Evolutionary conservation across 179 eudicot genomes (phyloP).

Genomic region (Beta corolliflora): DNA sequence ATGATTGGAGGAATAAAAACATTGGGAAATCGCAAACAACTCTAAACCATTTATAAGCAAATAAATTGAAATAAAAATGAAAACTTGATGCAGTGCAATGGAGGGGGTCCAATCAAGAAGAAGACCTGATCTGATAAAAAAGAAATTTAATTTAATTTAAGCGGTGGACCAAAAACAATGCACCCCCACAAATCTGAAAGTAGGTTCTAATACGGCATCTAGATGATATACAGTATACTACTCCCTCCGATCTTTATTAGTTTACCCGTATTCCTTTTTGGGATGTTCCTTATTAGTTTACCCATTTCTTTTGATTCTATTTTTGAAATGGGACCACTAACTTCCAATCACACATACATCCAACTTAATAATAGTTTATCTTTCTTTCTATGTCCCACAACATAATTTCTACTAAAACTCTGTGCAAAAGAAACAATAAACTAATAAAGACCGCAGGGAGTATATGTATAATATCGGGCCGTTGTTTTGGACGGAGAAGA

Average conservation of each 20-base stretch:
- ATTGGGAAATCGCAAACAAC: constrained; percentile 25
- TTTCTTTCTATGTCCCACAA: no score
- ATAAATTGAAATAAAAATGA: constrained; percentile 8
- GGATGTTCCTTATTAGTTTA: no score
- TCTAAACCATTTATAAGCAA: background rate
- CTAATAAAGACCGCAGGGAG: no score
- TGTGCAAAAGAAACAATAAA: no score
- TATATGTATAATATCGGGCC: background rate
- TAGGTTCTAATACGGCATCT: constrained; percentile 26
- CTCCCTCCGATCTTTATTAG: background rate
- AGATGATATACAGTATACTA: no score
- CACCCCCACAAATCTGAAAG: constrained; percentile 28
- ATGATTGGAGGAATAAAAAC: constrained; percentile 32
- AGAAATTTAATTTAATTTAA: background rate
- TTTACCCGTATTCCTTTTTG: background rate
- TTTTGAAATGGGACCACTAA: no score
- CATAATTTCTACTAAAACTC: no score
- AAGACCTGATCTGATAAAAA: constrained; percentile 13
- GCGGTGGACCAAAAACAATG: constrained; percentile 36
- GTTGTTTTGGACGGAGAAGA: no score
- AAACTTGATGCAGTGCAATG: constrained; percentile 27
- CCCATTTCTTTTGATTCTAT: no score
- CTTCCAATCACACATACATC: no score
- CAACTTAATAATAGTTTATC: no score
- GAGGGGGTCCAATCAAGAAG: constrained; percentile 32